phyloP scores from a whole-genome alignment of 306 rosid genomes.

The Pueraria montana region DNA sequence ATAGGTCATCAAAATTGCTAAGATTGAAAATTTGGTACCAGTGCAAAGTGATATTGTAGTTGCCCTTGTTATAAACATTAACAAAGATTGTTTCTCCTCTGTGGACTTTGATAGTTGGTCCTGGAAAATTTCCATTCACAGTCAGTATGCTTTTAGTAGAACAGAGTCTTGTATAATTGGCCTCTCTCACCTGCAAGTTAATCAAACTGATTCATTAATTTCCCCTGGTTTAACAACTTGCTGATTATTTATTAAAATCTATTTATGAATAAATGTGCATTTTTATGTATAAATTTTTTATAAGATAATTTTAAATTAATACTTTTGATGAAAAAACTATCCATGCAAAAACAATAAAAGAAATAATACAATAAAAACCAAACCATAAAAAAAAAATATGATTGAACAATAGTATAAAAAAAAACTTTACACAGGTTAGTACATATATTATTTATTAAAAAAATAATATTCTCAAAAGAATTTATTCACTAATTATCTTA shows the following conservation, averaged over 20 bases:
- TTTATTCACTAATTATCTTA: too few relatives aligned
- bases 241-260: neutral
- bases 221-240: neutral
- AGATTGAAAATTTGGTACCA: slow-evolving; percentile 47
- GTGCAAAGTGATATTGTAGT: slow-evolving; percentile 59
- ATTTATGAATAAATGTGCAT: too few relatives aligned
- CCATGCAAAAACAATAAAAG: neutral
- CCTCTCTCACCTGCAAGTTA: slow-evolving; percentile 45
- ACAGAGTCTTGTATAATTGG: slow-evolving; percentile 50
- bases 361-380: neutral
- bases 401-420: too few relatives aligned
- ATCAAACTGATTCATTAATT: neutral
- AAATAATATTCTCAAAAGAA: too few relatives aligned
- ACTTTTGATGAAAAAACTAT: neutral
- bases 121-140: slow-evolving; percentile 60
- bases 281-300: too few relatives aligned
- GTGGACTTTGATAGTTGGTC: slow-evolving; percentile 54
- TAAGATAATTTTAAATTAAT: too few relatives aligned
- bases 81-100: slow-evolving; percentile 57
- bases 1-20: neutral
- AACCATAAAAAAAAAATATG: neutral
- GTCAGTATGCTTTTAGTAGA: slow-evolving; percentile 61
- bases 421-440: too few relatives aligned
- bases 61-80: slow-evolving; percentile 51
- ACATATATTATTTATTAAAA: too few relatives aligned